These are phyloP conservation scores for Capniomyces stellatus DNA, from an alignment of 371 early-diverging fungal genomes.

Conservation along the genomic window DNA sequence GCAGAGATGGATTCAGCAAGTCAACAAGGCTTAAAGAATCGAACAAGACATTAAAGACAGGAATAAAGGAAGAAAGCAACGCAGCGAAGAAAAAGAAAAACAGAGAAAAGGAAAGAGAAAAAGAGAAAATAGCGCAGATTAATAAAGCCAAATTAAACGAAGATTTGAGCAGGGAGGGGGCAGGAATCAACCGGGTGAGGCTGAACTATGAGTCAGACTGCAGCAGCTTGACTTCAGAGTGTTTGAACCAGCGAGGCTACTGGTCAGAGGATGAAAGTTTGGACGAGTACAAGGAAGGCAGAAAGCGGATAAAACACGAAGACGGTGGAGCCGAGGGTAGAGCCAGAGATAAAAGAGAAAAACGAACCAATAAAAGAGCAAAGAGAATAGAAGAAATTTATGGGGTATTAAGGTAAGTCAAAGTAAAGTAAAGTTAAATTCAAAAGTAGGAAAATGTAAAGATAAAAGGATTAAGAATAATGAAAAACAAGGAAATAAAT, in stretches of 20 bases:
- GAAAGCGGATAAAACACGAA: background rate
- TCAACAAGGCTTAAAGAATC: background rate
- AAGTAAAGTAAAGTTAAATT: background rate
- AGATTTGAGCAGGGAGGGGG: slow-evolving; percentile 8
- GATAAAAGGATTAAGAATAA: background rate
- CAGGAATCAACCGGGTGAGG: background rate
- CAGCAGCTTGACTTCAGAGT: no score
- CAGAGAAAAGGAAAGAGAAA: background rate
- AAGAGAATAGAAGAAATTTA: background rate
- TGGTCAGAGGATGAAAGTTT: background rate
- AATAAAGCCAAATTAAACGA: no score
- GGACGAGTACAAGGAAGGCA: background rate
- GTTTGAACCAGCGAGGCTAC: no score
- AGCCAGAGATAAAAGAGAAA: no score
- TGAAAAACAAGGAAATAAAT: background rate
- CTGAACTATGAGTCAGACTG: no score
- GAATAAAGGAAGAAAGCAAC: slow-evolving; percentile 5
- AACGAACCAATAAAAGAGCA: background rate
- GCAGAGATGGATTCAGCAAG: slow-evolving; percentile 8
- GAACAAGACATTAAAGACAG: slow-evolving; percentile 10
- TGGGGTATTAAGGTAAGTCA: background rate
- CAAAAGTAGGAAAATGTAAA: no score
- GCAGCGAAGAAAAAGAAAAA: slow-evolving; percentile 7
- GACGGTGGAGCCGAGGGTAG: no score
- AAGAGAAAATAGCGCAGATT: no score